These are phyloP conservation scores for Chlamydomonas incerta DNA, from an alignment of 139 green algal species.

Conservation along the genomic window DNA sequence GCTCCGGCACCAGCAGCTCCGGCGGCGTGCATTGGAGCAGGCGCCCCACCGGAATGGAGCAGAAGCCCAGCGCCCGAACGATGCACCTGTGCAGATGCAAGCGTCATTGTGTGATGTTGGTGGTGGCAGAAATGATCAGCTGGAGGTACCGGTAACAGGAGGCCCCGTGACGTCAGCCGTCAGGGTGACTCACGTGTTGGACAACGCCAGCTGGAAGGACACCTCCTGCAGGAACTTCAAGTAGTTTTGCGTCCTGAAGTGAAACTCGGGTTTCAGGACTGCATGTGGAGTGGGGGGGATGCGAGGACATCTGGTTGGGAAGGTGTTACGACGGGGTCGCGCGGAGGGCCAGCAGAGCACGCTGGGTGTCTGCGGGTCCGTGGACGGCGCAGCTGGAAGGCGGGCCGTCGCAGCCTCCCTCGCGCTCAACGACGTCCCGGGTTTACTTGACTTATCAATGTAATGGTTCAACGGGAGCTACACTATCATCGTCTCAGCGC, in stretches of 20 bases:
- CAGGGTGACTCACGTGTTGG: constrained; percentile 4
- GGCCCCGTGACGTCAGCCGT: background rate
- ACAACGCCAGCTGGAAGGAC: constrained; percentile 12
- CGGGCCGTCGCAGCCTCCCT: no score
- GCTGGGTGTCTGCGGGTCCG: no score
- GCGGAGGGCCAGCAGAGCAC: background rate
- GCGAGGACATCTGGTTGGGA: no score
- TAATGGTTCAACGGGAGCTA: no score
- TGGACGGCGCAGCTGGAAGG: no score
- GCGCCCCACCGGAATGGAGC: background rate
- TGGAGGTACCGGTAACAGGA: background rate
- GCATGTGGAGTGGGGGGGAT: background rate
- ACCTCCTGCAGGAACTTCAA: constrained; percentile 43
- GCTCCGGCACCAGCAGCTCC: background rate
- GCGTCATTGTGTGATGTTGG: background rate
- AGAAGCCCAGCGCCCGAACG: constrained; percentile 22
- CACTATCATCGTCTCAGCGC: no score
- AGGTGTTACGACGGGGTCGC: no score
- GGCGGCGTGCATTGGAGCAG: background rate
- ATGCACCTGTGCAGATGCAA: background rate
- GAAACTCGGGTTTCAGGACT: constrained; percentile 29
- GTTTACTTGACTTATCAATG: no score
- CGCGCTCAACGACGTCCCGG: background rate
- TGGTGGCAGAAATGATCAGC: background rate
- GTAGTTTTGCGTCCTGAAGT: background rate